Evolutionary conservation across 768 basidiomycete genomes (phyloP).

Genomic region (Pulveroboletus sp.): DNA sequence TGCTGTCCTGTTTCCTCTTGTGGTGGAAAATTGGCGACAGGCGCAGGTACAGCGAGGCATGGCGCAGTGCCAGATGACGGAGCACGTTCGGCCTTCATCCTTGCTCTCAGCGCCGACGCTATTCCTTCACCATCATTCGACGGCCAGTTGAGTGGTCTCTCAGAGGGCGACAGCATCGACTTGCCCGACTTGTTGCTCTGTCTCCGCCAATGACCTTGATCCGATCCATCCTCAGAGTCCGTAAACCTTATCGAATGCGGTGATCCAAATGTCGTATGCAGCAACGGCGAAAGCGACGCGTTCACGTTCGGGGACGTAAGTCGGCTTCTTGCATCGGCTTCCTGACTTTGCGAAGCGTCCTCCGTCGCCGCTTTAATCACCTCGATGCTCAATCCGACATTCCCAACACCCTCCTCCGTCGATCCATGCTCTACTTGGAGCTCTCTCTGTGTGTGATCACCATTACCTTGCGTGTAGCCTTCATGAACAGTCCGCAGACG

Average conservation of each 20-base stretch:
- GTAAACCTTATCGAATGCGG: slow-evolving; percentile 32
- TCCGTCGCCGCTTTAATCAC: slow-evolving; percentile 10
- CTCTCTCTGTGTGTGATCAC: slow-evolving; percentile 18
- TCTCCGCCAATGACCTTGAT: slow-evolving; percentile 18
- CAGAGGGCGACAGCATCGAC: slow-evolving; percentile 13
- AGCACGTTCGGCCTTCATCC: slow-evolving; percentile 11
- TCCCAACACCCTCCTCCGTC: not conserved
- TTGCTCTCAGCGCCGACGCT: slow-evolving; percentile 15
- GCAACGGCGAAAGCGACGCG: slow-evolving; percentile 30
- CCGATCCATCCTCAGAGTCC: slow-evolving; percentile 27
- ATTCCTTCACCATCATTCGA: slow-evolving; percentile 14
- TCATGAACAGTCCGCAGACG: slow-evolving; percentile 28
- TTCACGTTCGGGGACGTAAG: slow-evolving; percentile 4
- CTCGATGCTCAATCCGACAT: slow-evolving; percentile 10
- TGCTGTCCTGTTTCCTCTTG: slow-evolving; percentile 2
- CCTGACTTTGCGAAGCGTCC: slow-evolving; percentile 8
- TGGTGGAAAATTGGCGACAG: not conserved
- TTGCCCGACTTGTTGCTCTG: slow-evolving; percentile 13
- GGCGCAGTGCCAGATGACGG: not conserved
- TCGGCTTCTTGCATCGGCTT: slow-evolving; percentile 3
- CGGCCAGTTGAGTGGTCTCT: slow-evolving; percentile 8
- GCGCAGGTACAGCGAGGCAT: not conserved
- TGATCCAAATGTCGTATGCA: slow-evolving; percentile 41
- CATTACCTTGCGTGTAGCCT: slow-evolving; percentile 15
- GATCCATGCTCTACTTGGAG: slow-evolving; percentile 19